Percentiles rank a stretch among this genome's conserved stretches.
Evolutionary conservation across 176 grass and related monocot genomes (phyloP).

Genomic region (Metroxylon sagu): DNA sequence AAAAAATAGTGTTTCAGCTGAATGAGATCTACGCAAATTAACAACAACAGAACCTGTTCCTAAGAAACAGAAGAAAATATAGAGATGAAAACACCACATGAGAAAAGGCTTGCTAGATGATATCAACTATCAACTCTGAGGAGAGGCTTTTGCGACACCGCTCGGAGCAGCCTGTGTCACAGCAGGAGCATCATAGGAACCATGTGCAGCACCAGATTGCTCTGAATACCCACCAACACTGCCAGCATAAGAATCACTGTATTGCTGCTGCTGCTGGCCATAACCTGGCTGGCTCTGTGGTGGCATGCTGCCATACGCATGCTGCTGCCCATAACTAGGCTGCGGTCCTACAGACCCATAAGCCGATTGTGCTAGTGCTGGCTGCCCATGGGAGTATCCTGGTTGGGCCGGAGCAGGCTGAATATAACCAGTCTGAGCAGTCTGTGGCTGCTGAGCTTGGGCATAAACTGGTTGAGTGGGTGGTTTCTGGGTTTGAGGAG

Average conservation of each 20-base stretch:
- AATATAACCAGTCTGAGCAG: slow-evolving; percentile 37
- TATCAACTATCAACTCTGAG: no score
- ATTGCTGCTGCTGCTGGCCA: slow-evolving; percentile 42
- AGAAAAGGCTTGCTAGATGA: no score
- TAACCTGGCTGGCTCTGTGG: slow-evolving; percentile 39
- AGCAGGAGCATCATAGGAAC: slow-evolving; percentile 17
- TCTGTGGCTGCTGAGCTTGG: slow-evolving; percentile 34
- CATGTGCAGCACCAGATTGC: slow-evolving; percentile 14
- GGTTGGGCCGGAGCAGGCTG: slow-evolving; percentile 22
- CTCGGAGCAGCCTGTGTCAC: slow-evolving; percentile 8
- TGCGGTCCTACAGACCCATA: slow-evolving; percentile 7
- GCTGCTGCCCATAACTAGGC: slow-evolving; percentile 35
- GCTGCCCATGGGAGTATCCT: not conserved
- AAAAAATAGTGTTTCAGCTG: no score
- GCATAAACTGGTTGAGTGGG: slow-evolving; percentile 37
- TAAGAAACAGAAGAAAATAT: no score
- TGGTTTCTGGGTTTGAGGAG: slow-evolving; percentile 38
- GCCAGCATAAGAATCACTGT: slow-evolving; percentile 56
- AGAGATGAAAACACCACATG: no score
- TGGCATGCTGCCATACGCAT: slow-evolving; percentile 40
- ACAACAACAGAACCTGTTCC: no score
- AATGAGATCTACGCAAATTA: no score
- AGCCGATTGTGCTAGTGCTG: slow-evolving; percentile 1
- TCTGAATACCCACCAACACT: slow-evolving; percentile 39
- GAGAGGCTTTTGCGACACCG: no score